A percentile compares a stretch with the other conserved stretches of the same genome.
Conservation (phyloP, 2,329 filamentous ascomycete species). For the Aspergillus fumigatus region DNA sequence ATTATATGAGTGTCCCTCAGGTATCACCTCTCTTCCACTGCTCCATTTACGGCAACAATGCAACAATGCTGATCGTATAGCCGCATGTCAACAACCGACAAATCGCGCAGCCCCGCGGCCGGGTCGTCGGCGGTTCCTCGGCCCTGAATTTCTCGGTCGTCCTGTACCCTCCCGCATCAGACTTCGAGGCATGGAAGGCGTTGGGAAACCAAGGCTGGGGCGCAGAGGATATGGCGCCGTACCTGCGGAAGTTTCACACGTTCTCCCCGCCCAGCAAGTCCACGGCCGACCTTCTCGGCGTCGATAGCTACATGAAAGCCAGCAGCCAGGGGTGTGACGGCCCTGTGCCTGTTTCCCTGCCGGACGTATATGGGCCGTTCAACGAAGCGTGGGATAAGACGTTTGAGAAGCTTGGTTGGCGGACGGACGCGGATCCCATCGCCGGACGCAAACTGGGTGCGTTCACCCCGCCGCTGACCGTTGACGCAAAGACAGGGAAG, state of each 20-base stretch:
- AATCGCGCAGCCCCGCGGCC: constrained; percentile 44
- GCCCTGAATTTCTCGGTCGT: constrained; percentile 40
- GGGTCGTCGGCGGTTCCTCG: constrained; percentile 47
- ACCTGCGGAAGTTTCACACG: constrained; percentile 44
- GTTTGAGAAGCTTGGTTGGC: constrained; percentile 16
- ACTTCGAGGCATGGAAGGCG: constrained; percentile 44
- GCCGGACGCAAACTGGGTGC: constrained; percentile 35
- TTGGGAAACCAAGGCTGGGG: constrained; percentile 46
- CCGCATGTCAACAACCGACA: constrained; percentile 35
- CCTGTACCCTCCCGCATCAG: constrained; percentile 23
- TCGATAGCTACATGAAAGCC: constrained; percentile 14
- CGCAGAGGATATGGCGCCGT: constrained; percentile 44
- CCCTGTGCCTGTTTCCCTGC: constrained; percentile 18
- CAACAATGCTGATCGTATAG: constrained; percentile 6
- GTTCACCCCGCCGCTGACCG: constrained; percentile 34
- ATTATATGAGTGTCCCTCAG: constrained; percentile 23
- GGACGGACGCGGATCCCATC: constrained; percentile 28
- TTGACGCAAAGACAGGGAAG: constrained; percentile 26
- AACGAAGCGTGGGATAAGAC: constrained; percentile 22
- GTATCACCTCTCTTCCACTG: constrained; percentile 1
- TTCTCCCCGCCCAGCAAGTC: constrained; percentile 24
- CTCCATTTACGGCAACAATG: neutral
- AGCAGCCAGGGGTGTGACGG: constrained; percentile 15
- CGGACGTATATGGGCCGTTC: constrained; percentile 29
- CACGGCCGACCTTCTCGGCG: constrained; percentile 7